Base-by-base conservation (phyloP, 441 rosid species). In the Isatis lusitanica region DNA sequence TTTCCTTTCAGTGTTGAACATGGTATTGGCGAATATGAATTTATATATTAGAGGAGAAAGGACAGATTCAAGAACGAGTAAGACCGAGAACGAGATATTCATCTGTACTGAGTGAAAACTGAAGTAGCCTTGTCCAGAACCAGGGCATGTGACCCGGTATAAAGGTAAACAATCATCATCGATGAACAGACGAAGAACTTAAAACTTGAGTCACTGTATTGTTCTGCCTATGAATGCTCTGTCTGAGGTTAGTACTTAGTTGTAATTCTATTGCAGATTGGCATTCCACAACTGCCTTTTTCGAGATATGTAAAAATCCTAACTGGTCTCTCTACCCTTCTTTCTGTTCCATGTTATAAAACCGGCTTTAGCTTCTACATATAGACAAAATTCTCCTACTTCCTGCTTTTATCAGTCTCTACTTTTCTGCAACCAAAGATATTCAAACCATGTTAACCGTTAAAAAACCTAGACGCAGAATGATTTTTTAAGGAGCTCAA, bases 161-260 rank as follows among this genome's bases (percentile, higher is more conserved):
- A 58, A 65, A 40, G 80, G 31, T 62, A 70, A 55, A 71, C 65
- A 59, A 59, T 28, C 15, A 63, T 44, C n/a, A 63, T 56, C 61
- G 11, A 63, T 55, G 30, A 63, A 70, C 74, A 70, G 39, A 63
- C 24, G 6, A 42, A 58, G 57, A 56, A 48, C 66, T 21, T 36
- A 36, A 28, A 62, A 51, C 74, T 10, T 51, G 13, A 43, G 43
- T 58, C 72, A 58, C 68, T 71, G 43, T 76, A 58, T 65, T 33
- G 71, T 58, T 64, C 72, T 64, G 62, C 72, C 76, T 77, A 71
- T 71, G 63, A 67, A 71, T 77, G 68, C 68, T 31, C 39, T 77
- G 68, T 77, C 48, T 40, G 74, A 78, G 57, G 81, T 78, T 78
- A 78, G 81, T 78, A 66, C 76, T 71, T 63, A 67, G 80, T 64